These are phyloP conservation scores for Phytomonas francai DNA, from an alignment of 208 protist species.

Conservation along the genomic window DNA sequence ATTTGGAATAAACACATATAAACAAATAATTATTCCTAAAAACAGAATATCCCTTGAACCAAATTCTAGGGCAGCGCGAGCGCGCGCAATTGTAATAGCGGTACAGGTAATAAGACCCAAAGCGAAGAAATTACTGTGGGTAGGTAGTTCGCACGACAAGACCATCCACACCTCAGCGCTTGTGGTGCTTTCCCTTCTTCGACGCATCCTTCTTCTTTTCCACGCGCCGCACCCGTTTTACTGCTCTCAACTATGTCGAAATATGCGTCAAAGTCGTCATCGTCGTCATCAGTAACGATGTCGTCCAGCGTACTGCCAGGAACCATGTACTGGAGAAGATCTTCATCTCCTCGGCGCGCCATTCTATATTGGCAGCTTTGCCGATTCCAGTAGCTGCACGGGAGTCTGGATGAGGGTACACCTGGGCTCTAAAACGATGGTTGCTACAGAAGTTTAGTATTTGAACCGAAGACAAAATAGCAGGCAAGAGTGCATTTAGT, in stretches of 20 bases:
- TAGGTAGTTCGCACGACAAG: not conserved
- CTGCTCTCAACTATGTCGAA: slow-evolving; percentile 36
- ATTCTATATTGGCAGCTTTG: not conserved
- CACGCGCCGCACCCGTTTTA: slow-evolving; percentile 22
- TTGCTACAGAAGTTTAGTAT: not conserved
- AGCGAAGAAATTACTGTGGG: slow-evolving; percentile 5
- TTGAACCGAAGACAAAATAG: not conserved
- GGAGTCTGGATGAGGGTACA: not conserved
- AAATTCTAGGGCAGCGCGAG: not conserved
- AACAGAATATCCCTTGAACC: not conserved
- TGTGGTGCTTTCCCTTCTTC: slow-evolving; percentile 36
- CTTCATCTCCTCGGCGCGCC: slow-evolving; percentile 11
- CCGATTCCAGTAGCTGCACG: not conserved
- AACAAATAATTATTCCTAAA: not conserved
- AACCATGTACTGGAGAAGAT: slow-evolving; percentile 75
- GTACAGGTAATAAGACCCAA: slow-evolving; percentile 3
- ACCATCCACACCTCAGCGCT: slow-evolving; percentile 4
- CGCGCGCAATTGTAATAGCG: not conserved
- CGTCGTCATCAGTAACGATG: slow-evolving; percentile 40
- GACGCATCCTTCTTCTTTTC: slow-evolving; percentile 68
- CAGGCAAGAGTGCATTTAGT: not conserved
- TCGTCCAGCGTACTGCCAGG: slow-evolving; percentile 69
- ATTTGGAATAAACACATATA: not conserved
- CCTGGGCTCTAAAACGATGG: not conserved
- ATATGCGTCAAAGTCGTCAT: slow-evolving; percentile 42